These are phyloP conservation scores for Pezizomycotina sp. DNA, from an alignment of 2,329 filamentous ascomycete species.

Conservation along the genomic window DNA sequence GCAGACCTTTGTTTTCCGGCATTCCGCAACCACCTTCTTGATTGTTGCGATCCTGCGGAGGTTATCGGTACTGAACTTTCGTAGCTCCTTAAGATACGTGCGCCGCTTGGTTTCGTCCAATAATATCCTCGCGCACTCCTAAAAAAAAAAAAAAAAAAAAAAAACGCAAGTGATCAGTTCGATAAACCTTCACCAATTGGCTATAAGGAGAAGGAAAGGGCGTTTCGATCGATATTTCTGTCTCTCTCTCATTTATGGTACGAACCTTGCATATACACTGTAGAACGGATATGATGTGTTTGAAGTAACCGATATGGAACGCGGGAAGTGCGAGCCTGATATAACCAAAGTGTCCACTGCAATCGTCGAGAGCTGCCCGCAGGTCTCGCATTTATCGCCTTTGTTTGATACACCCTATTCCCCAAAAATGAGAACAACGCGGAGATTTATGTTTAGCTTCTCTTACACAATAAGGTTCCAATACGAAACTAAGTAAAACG, in stretches of 20 bases:
- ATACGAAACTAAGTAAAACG: constrained; percentile 9
- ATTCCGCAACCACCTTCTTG: constrained; percentile 79
- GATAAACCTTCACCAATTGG: too few relatives aligned
- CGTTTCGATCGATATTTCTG: too few relatives aligned
- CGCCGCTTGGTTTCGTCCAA: constrained; percentile 66
- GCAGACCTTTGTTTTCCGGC: constrained; percentile 70
- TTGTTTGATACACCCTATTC: constrained; percentile 68
- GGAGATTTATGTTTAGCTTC: too few relatives aligned
- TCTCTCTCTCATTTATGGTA: constrained; percentile 2
- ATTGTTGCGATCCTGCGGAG: constrained; percentile 65
- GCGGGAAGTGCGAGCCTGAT: constrained; percentile 78
- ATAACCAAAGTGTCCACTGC: constrained; percentile 90
- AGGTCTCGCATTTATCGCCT: constrained; percentile 61
- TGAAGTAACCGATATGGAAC: constrained; percentile 92
- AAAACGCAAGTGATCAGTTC: too few relatives aligned
- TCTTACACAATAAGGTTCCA: constrained; percentile 9
- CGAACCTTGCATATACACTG: constrained; percentile 81
- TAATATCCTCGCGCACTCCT: constrained; percentile 69
- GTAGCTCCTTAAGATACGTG: constrained; percentile 59
- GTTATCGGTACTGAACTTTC: constrained; percentile 70
- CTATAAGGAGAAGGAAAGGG: too few relatives aligned
- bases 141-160: constrained; percentile 18
- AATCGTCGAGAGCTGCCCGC: constrained; percentile 66
- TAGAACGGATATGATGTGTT: constrained; percentile 77
- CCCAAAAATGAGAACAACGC: constrained; percentile 7